Evolutionary conservation across 768 basidiomycete genomes (phyloP).

Genomic region (Terana coerulea): DNA sequence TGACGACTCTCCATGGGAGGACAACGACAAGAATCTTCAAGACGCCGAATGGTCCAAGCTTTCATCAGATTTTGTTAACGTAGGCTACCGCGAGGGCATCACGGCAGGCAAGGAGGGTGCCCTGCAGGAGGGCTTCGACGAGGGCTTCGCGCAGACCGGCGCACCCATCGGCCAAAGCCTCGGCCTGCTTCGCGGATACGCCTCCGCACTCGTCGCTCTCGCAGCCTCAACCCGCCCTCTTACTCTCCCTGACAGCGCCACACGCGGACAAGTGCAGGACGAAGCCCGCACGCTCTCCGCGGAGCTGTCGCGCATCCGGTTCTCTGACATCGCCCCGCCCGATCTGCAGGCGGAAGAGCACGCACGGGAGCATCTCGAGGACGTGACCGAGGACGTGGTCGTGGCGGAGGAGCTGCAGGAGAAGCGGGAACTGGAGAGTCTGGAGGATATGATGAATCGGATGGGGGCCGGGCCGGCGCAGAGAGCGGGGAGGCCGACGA

Average conservation of each 20-base stretch:
- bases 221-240: constrained; percentile 32
- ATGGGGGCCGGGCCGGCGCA: constrained; percentile 30
- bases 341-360: constrained; percentile 81
- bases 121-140: constrained; percentile 88
- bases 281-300: constrained; percentile 53
- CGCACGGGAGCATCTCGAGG: constrained; percentile 58
- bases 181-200: constrained; percentile 71
- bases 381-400: constrained; percentile 19
- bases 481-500: constrained; percentile 14
- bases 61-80: constrained; percentile 72
- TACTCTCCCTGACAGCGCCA: constrained; percentile 1
- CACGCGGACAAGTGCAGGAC: constrained; percentile 24
- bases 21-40: constrained; percentile 32
- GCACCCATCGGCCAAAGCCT: constrained; percentile 73
- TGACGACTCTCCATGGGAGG: constrained; percentile 59
- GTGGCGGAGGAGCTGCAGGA: constrained; percentile 38
- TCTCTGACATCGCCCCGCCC: constrained; percentile 68
- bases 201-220: constrained; percentile 59
- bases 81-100: constrained; percentile 96
- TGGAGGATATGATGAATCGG: constrained; percentile 53
- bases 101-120: constrained; percentile 85
- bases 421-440: constrained; percentile 46
- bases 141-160: constrained; percentile 71
- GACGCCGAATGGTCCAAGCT: constrained; percentile 68
- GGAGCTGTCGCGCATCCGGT: constrained; percentile 55